phyloP scores from a whole-genome alignment of 2,329 filamentous ascomycete species.

The Fusarium buxicola region DNA sequence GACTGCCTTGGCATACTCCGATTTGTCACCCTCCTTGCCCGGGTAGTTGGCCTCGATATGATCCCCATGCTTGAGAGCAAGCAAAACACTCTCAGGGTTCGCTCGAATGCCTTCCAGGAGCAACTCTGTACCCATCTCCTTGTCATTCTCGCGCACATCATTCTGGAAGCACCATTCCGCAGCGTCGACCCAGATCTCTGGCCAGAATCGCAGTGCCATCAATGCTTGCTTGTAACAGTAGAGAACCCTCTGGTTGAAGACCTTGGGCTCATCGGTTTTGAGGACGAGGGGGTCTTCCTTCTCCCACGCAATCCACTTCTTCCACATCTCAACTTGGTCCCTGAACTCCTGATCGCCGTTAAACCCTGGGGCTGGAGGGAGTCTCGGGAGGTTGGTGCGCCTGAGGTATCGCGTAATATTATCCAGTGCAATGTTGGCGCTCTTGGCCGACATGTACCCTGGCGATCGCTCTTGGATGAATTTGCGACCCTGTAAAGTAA shows the following conservation, averaged over 20 bases:
- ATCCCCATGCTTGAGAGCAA: slow-evolving; percentile 91
- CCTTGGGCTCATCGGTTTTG: slow-evolving; percentile 80
- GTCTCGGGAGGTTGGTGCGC: slow-evolving; percentile 80
- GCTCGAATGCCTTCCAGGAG: slow-evolving; percentile 84
- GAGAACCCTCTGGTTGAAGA: slow-evolving; percentile 81
- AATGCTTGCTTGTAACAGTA: slow-evolving; percentile 94
- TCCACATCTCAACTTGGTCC: slow-evolving; percentile 89
- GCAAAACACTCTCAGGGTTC: slow-evolving; percentile 92
- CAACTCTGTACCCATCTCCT: slow-evolving; percentile 76
- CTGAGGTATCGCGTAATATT: slow-evolving; percentile 83
- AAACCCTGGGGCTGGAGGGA: slow-evolving; percentile 87
- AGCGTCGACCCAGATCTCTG: slow-evolving; percentile 95
- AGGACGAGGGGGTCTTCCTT: slow-evolving; percentile 91
- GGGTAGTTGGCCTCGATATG: slow-evolving; percentile 83
- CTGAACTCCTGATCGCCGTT: slow-evolving; percentile 87
- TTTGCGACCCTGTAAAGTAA: slow-evolving; percentile 79
- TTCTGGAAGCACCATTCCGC: slow-evolving; percentile 93
- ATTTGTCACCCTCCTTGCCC: slow-evolving; percentile 81
- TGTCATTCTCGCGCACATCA: slow-evolving; percentile 70
- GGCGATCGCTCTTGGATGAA: slow-evolving; percentile 93
- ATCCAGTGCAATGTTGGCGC: slow-evolving; percentile 88
- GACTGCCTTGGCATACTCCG: slow-evolving; percentile 81
- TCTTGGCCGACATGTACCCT: slow-evolving; percentile 95
- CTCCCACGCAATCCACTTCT: slow-evolving; percentile 95
- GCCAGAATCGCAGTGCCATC: slow-evolving; percentile 94